Percentiles rank a stretch among this genome's conserved stretches.
Evolutionary conservation across 306 rosid genomes (phyloP).

Genomic region (Quercus parvula): DNA sequence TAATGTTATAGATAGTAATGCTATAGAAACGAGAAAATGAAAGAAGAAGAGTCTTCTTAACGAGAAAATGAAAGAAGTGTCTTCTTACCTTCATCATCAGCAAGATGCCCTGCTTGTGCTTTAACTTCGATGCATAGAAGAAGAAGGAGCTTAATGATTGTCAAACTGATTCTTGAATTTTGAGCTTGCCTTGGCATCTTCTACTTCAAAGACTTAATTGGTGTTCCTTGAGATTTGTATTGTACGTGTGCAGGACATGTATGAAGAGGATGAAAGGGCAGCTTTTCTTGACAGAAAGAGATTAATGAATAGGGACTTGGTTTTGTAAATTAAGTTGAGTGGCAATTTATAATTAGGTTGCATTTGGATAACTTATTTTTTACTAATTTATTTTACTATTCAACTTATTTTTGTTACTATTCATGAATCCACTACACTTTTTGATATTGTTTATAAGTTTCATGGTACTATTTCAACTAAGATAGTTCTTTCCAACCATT

Average conservation of each 20-base stretch:
- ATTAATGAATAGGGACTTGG: not conserved
- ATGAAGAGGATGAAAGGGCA: not conserved
- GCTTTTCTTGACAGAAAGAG: not conserved
- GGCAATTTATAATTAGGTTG: too few relatives aligned
- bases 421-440: rapidly evolving
- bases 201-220: not conserved
- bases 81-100: not conserved
- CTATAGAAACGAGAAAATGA: not conserved
- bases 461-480: too few relatives aligned
- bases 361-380: rapidly evolving
- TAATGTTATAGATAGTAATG: too few relatives aligned
- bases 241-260: not conserved
- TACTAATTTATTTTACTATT: too few relatives aligned
- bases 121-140: not conserved
- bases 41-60: not conserved
- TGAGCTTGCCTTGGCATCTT: not conserved
- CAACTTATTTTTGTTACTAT: too few relatives aligned
- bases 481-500: too few relatives aligned
- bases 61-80: not conserved
- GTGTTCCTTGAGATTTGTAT: not conserved
- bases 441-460: too few relatives aligned
- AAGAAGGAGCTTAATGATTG: not conserved
- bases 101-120: not conserved
- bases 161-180: not conserved
- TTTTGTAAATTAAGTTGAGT: too few relatives aligned